Evolutionary conservation across 1,139 yeast genomes (phyloP), one percentile per base, ranked within the genome.

Genomic region (Yamadazyma pseudoaaseri): DNA sequence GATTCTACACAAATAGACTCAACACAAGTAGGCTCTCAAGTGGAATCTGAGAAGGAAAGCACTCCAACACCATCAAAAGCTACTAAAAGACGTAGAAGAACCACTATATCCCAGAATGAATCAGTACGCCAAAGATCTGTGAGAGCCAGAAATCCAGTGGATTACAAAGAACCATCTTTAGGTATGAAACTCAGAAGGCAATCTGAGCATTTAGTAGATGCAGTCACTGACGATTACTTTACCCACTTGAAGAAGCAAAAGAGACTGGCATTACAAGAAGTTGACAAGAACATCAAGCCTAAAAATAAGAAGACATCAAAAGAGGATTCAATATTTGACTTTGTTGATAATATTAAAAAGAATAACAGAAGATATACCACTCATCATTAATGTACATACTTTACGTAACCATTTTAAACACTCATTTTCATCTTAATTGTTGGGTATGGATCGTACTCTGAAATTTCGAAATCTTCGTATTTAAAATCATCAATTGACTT

Each of bases 341-440:
- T 31, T 31, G 32, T 32, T 6, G 39, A 37, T 26, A 27, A 25
- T 8, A 37, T 35, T 17, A 33, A 26, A 26, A 23, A 28, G 11
- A 25, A 15, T 4, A 26, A 24, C 6, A 30, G 39, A 30, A 33
- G 41, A 26, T 38, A 27, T 31, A 38, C 41, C 16, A 32, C 26
- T 22, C 34, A 27, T 24, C 28, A 35, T 13, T 38, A 34, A 35
- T 28, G 23, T 34, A 22, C 32, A 24, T 16, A 23, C 22, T 10
- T 9, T 14, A 3, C 6, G 10, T 5, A 16, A 24, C 22, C 9
- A 25, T 6, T 12, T 12, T 35, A 34, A 18, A 76, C 81, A 58
- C 81, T 76, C 82, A 76, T 76, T 74, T 62, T 86, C 99, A 92
- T 92, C 48, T 84, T 86, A 47, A 92, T 90, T 39, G 81, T 79